phyloP scores from a whole-genome alignment of 2,329 filamentous ascomycete species.

The Myriosclerotinia curreyana region DNA sequence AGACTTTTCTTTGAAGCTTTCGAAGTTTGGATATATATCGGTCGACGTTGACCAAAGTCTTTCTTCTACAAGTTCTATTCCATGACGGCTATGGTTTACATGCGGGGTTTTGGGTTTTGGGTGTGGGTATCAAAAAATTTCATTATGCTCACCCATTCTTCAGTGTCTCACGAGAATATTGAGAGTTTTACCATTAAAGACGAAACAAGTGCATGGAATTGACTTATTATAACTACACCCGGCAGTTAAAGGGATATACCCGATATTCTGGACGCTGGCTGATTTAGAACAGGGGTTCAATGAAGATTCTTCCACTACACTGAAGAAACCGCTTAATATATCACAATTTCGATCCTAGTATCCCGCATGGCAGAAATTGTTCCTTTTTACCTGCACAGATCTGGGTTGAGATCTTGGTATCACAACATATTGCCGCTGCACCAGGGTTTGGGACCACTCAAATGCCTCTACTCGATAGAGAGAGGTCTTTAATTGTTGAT shows the following conservation, averaged over 20 bases:
- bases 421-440: conserved; percentile 12
- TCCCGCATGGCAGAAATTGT: background rate
- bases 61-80: background rate
- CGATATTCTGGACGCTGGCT: conserved; percentile 10
- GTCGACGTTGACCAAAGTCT: background rate
- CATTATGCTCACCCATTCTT: background rate
- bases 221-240: background rate
- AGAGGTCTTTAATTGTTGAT: background rate
- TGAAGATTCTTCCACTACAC: background rate
- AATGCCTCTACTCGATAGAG: no score
- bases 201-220: background rate
- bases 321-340: background rate
- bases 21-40: background rate
- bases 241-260: conserved; percentile 5
- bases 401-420: conserved; percentile 13
- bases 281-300: background rate
- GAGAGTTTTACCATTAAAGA: background rate
- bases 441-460: conserved; percentile 1
- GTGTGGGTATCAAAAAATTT: background rate
- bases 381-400: conserved; percentile 1
- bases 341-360: background rate
- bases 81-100: background rate
- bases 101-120: background rate
- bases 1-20: background rate
- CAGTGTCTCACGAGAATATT: background rate